Base-by-base conservation (phyloP, 2,329 filamentous ascomycete species). In the Fusarium humuli region DNA sequence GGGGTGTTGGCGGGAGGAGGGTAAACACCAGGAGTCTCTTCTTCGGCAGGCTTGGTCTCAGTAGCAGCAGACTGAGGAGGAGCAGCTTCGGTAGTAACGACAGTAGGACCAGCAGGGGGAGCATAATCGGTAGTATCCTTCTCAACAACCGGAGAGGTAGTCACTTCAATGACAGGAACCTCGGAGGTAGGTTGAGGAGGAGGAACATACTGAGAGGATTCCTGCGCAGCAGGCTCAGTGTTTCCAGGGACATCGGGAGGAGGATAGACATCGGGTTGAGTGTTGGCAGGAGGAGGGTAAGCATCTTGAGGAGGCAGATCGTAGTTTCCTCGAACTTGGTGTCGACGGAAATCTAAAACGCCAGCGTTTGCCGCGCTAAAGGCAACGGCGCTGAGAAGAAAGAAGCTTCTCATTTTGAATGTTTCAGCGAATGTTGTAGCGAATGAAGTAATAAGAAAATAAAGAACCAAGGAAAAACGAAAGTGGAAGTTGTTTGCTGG, bases 341-440 rank as follows among this genome's bases (percentile, higher is more conserved):
- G 57, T 9, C 48, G 53, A 42, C 41, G 53, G 58, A 63, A 45
- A 37, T 56, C 48, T 49, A 69, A 41, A 47, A 61, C 67, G 7
- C 52, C 66, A 53, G 67, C 67, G 32, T 70, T 70, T 22, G 53
- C 66, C 53, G 63, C 45, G 66, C 66, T 42, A 16, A 65, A 37
- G 18, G 65, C 67, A 10, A 58, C 67, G 30, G 65, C 64, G 41
- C 58, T 48, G 53, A 70, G 53, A 41, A 70, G 52, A 22, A 67
- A 66, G 47, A 70, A 70, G 49, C 67, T 57, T 50, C 45, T 65
- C 67, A 70, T 70, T 18, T 61, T 69, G 25, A 30, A 23, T 37
- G 16, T 40, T 12, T 66, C 63, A 66, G 37, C 63, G 63, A 66
- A 66, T 49, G 61, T 66, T 66, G 37, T 44, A 66, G 63, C 63